A percentile compares a stretch with the other conserved stretches of the same genome.
These are phyloP conservation scores for Inga leiocalycina DNA, from an alignment of 306 rosid species.

Conservation along the genomic window DNA sequence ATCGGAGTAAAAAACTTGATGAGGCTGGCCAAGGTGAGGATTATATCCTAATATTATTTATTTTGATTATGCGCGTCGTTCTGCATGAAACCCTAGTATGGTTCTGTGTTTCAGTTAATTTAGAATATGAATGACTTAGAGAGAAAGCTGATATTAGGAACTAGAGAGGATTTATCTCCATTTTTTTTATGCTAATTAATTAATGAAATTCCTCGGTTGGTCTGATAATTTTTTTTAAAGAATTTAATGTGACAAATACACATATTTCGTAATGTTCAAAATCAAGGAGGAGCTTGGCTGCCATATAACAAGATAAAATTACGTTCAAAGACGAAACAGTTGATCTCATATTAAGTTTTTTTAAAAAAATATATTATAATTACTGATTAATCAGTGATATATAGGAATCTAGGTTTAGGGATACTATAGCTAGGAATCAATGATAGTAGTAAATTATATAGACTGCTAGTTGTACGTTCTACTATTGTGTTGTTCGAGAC, in stretches of 20 bases:
- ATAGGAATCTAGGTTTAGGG: neutral
- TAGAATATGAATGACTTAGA: neutral
- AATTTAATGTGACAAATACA: too few species aligned
- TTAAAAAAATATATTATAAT: neutral
- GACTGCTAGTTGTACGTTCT: neutral
- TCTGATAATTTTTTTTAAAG: too few species aligned
- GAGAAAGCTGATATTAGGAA: neutral
- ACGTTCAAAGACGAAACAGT: too few species aligned
- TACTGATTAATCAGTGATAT: neutral
- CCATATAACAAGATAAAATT: too few species aligned
- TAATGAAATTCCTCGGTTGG: too few species aligned
- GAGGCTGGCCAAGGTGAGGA: constrained; percentile 67
- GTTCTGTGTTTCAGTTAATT: neutral
- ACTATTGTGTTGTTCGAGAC: neutral
- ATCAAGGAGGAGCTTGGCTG: too few species aligned
- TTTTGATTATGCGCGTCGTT: neutral
- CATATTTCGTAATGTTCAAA: too few species aligned
- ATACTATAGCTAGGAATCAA: neutral
- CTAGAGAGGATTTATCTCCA: neutral
- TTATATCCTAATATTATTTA: neutral
- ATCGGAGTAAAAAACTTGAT: constrained; percentile 76
- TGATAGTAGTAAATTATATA: neutral
- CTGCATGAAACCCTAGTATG: neutral
- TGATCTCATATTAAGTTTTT: too few species aligned
- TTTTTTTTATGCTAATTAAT: too few species aligned